Conservation (phyloP, 75 land plant genomes). For the Pinus albicaulis region DNA sequence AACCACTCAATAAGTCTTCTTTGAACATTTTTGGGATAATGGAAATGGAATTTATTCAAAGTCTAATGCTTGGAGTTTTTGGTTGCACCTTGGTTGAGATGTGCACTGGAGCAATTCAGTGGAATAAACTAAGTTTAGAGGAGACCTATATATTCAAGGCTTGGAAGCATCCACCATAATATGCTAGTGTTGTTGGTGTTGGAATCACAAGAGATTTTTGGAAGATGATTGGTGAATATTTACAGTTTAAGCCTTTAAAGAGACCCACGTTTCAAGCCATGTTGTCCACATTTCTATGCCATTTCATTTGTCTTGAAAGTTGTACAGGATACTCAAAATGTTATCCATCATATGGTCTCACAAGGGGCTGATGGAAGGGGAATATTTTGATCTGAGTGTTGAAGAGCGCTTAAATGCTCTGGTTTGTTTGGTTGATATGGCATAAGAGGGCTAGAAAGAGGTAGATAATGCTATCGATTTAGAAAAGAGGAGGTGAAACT, state of each 20-base stretch:
- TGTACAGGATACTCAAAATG: slow-evolving; percentile 35
- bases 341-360: slow-evolving; percentile 63
- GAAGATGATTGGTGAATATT: slow-evolving; percentile 96
- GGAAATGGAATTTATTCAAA: slow-evolving; percentile 70
- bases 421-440: too few relatives aligned
- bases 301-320: slow-evolving; percentile 49
- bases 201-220: slow-evolving; percentile 92
- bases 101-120: slow-evolving; percentile 87
- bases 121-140: slow-evolving; percentile 81
- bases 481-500: too few relatives aligned
- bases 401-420: too few relatives aligned
- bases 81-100: slow-evolving; percentile 92
- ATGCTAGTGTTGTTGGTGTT: slow-evolving; percentile 91
- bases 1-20: slow-evolving; percentile 75
- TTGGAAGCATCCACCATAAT: slow-evolving; percentile 71
- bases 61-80: slow-evolving; percentile 96
- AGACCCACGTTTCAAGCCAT: slow-evolving; percentile 82
- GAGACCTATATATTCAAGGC: slow-evolving; percentile 82
- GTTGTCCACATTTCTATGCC: slow-evolving; percentile 78
- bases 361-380: slow-evolving; percentile 65
- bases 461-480: too few relatives aligned
- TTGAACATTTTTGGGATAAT: slow-evolving; percentile 84
- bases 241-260: slow-evolving; percentile 83
- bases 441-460: too few relatives aligned
- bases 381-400: too few relatives aligned